phyloP scores from a whole-genome alignment of 371 early-diverging fungal species.

The Blakeslea trispora region DNA sequence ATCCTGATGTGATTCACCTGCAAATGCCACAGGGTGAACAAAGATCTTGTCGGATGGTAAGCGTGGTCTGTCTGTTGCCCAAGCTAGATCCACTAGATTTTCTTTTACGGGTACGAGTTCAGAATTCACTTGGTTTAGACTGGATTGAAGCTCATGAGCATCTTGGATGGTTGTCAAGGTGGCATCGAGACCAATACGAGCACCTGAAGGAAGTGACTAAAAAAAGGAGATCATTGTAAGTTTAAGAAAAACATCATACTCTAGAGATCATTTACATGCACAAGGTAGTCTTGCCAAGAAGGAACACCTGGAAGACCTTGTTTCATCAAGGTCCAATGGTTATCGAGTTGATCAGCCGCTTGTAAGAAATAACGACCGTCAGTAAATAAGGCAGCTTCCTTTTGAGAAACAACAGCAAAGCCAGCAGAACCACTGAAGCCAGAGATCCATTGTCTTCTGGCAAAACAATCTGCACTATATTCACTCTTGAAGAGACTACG shows the following conservation, averaged over 20 bases:
- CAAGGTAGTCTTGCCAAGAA: slow-evolving; percentile 87
- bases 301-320: slow-evolving; percentile 85
- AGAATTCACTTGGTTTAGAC: slow-evolving; percentile 55
- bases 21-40: slow-evolving; percentile 68
- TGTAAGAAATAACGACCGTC: slow-evolving; percentile 99
- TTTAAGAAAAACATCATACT: neutral
- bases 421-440: slow-evolving; percentile 98
- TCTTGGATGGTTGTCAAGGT: slow-evolving; percentile 72
- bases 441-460: slow-evolving; percentile 86
- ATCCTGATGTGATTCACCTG: slow-evolving; percentile 50
- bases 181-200: slow-evolving; percentile 88
- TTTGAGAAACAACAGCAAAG: slow-evolving; percentile 75
- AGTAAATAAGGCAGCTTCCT: slow-evolving; percentile 88
- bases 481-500: too few relatives aligned
- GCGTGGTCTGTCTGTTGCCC: slow-evolving; percentile 72
- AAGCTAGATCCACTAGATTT: slow-evolving; percentile 84
- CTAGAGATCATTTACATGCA: slow-evolving; percentile 48
- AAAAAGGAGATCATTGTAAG: neutral
- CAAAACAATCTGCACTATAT: slow-evolving; percentile 88
- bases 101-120: slow-evolving; percentile 56
- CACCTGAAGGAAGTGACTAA: slow-evolving; percentile 63
- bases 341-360: slow-evolving; percentile 90
- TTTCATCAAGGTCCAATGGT: slow-evolving; percentile 93
- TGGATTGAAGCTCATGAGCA: slow-evolving; percentile 57
- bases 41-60: slow-evolving; percentile 65